Base-by-base conservation (phyloP, 495 filamentous ascomycete species). In the Pseudoneurospora amorphoporcata region DNA sequence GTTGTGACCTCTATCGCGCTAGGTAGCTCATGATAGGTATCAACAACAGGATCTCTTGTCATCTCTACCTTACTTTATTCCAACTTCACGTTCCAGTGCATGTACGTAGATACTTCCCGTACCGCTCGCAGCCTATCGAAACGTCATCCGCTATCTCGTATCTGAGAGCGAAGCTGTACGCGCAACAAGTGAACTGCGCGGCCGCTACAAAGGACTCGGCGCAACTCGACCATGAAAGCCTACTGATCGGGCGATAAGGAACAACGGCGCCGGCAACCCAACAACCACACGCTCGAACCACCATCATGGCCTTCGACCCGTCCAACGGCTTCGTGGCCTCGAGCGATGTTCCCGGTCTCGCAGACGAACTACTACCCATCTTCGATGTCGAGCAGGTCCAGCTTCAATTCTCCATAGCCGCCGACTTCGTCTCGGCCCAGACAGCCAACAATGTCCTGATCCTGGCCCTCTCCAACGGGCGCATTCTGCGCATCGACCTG, bases 401-500 rank as follows among this genome's bases (percentile, higher is more conserved):
- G 84, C 91, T 98, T 68, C 92, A 94, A 77, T 98, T 98, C 84
- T 88, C 90, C 39, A 90, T 98, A 74, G 91, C 94, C 32, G 92
- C 93, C 75, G 92, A 97, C 82, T 98, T 99, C 79, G 95, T 97
- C 41, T 94, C 96, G 35, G 94, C 94, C 58, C 94, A 97, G 82
- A 94, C 97, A 38, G 94, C 95, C 71, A 98, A 99, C 82, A 98
- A 99, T 87, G 94, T 98, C 69, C 87, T 99, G 70, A 88, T 98
- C 16, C 82, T 99, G 68, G 95, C 95, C 38, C 84, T 98, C 47
- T 93, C 92, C 0, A 97, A 92, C 58, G 92, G 92, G 39, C 90
- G 94, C 68, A 94, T 99, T 76, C 85, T 98, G 68, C 88, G 95
- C 69, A 98, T 99, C 78, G 95, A 99, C 79, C 85, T 99, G 19